Percentiles rank a stretch among this genome's conserved stretches.
These are phyloP conservation scores for Setaria viridis DNA, from an alignment of 202 grass and related monocot genomes.

Conservation along the genomic window DNA sequence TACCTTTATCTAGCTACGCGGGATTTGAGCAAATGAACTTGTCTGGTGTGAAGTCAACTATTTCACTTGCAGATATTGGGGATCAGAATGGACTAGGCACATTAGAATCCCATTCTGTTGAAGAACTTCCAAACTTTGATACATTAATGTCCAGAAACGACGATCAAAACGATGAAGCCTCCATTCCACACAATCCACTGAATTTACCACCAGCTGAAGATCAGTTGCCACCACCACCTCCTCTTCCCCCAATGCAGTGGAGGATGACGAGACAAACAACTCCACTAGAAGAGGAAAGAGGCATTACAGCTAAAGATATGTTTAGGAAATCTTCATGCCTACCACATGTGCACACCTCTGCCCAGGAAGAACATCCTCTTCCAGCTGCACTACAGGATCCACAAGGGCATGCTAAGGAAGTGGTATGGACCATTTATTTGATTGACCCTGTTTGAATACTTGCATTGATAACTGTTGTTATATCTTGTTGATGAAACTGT, in stretches of 20 bases:
- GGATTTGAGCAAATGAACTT: conserved; percentile 69
- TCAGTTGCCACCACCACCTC: conserved; percentile 79
- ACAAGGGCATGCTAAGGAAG: conserved; percentile 50
- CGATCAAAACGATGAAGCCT: conserved; percentile 49
- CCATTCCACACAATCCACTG: conserved; percentile 36
- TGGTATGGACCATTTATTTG: conserved; percentile 50
- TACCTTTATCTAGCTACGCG: conserved; percentile 55
- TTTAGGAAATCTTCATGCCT: conserved; percentile 34
- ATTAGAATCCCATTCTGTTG: conserved; percentile 56
- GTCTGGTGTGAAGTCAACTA: conserved; percentile 38
- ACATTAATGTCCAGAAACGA: conserved; percentile 63
- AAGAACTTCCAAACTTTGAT: conserved; percentile 87
- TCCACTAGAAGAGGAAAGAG: conserved; percentile 50
- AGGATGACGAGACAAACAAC: conserved; percentile 64
- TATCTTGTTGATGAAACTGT: conserved; percentile 36
- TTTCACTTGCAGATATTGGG: conserved; percentile 46
- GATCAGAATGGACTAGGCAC: conserved; percentile 45
- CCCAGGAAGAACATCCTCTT: conserved; percentile 45
- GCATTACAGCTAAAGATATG: conserved; percentile 38
- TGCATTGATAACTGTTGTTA: background rate
- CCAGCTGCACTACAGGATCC: conserved; percentile 34
- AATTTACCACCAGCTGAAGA: conserved; percentile 47
- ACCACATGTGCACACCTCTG: conserved; percentile 45
- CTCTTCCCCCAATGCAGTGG: conserved; percentile 96
- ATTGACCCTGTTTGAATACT: conserved; percentile 31